Evolutionary conservation across 1,284 basidiomycete species (phyloP).

Genomic region (Schizopora paradoxa): DNA sequence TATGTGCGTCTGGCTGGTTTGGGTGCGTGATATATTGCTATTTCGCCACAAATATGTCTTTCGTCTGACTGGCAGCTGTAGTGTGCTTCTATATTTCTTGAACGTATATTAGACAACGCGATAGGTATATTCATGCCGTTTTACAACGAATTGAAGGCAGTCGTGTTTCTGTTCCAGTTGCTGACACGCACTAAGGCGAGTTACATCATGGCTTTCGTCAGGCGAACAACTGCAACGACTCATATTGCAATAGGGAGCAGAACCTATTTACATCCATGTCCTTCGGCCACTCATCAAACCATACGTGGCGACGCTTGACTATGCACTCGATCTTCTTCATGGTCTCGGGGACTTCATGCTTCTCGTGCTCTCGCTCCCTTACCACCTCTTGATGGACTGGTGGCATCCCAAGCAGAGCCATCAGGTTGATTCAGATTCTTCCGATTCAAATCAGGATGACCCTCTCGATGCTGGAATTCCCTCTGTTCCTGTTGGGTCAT

Average conservation of each 20-base stretch:
- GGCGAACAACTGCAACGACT: neutral
- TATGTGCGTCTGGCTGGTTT: constrained; percentile 76
- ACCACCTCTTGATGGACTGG: constrained; percentile 40
- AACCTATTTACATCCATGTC: constrained; percentile 70
- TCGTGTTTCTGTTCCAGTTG: constrained; percentile 65
- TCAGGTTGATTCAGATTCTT: neutral
- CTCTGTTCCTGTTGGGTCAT: constrained; percentile 1
- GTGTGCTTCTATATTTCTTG: constrained; percentile 61
- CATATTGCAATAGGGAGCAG: constrained; percentile 52
- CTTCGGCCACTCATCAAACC: constrained; percentile 68
- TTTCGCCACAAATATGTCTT: constrained; percentile 11
- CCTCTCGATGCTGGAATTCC: too few relatives aligned
- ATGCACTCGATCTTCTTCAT: constrained; percentile 48
- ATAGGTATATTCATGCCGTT: constrained; percentile 70
- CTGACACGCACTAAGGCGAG: constrained; percentile 68
- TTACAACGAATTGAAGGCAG: constrained; percentile 71
- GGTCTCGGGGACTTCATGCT: constrained; percentile 64
- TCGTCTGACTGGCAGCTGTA: constrained; percentile 26
- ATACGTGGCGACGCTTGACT: constrained; percentile 56
- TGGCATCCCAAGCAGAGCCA: constrained; percentile 28
- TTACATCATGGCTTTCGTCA: too few relatives aligned
- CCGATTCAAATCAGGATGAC: too few relatives aligned
- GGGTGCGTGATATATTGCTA: constrained; percentile 45
- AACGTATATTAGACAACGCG: constrained; percentile 55
- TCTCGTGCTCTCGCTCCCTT: constrained; percentile 47